Conservation (phyloP, 2,329 filamentous ascomycete species). For the Coniochaeta sp. region DNA sequence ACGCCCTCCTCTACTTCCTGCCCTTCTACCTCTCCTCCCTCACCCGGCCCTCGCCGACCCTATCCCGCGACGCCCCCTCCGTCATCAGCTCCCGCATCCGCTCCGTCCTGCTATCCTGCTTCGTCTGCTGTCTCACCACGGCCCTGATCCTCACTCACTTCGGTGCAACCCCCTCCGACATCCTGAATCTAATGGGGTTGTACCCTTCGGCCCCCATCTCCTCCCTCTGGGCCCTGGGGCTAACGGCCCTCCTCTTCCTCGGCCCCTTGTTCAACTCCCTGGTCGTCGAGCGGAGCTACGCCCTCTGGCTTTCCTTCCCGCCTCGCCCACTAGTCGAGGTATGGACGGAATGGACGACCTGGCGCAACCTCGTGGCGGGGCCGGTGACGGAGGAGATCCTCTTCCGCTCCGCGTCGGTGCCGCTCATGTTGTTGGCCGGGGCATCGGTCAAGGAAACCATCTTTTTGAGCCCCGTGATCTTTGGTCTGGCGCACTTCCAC, state of each 20-base stretch:
- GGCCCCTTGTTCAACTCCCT: slow-evolving; percentile 79
- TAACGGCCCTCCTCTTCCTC: slow-evolving; percentile 73
- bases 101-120: slow-evolving; percentile 70
- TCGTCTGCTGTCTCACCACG: slow-evolving; percentile 59
- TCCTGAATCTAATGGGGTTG: slow-evolving; percentile 67
- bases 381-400: slow-evolving; percentile 90
- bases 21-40: slow-evolving; percentile 80
- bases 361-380: slow-evolving; percentile 81
- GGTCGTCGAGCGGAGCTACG: slow-evolving; percentile 65
- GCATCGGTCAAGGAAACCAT: slow-evolving; percentile 54
- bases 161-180: slow-evolving; percentile 41
- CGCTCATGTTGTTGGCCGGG: slow-evolving; percentile 69
- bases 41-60: slow-evolving; percentile 70
- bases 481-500: slow-evolving; percentile 88
- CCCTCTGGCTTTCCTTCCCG: slow-evolving; percentile 49
- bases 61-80: slow-evolving; percentile 80
- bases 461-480: slow-evolving; percentile 79
- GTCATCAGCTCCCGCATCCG: slow-evolving; percentile 83
- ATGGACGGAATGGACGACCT: slow-evolving; percentile 69
- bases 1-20: slow-evolving; percentile 83
- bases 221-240: slow-evolving; percentile 52
- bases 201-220: slow-evolving; percentile 69
- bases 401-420: slow-evolving; percentile 81
- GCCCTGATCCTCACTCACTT: slow-evolving; percentile 55
- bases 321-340: slow-evolving; percentile 45